Evolutionary conservation across 352 stramenopile species (phyloP), one percentile per base, ranked within the genome.

Genomic region (Globisporangium abappressorium): DNA sequence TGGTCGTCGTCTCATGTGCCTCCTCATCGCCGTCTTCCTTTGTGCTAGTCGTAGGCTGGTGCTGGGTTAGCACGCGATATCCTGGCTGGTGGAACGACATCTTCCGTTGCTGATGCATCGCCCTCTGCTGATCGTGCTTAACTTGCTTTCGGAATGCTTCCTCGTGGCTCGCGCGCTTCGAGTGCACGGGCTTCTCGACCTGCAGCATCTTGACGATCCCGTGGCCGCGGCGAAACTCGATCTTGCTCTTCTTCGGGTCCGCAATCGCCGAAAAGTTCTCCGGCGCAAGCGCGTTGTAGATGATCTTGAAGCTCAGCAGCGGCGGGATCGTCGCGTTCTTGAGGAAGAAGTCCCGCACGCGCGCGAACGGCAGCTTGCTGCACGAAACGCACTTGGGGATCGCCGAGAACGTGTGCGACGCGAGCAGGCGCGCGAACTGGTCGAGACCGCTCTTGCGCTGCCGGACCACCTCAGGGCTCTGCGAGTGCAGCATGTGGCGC

Each of bases 231-330:
- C 83, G 81, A 57, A 90, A 93, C 63, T 92, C 82, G 63, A 93
- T 87, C 65, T 92, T 90, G 77, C 84, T 92, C 70, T 92, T 92
- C 54, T 67, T 84, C 51, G 84, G 82, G 57, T 92, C 85, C 2
- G 74, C 66, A 38, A 93, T 90, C 1, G 82, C 68, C 8, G 80
- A 86, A 55, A 93, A 93, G 14, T 78, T 70, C 30, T 84, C 67
- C 0, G 77, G 70, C 20, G 70, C 70, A 14, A 91, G 64, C 30
- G 69, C 54, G 47, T 66, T 65, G 28, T 70, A 64, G 46, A 93
- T 74, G 8, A 68, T 67, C 8, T 71, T 61, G 51, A 73, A 63
- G 6, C 64, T 79, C 7, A 71, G 11, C 15, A 72, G 71, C 22
- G 67, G 49, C 26, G 69, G 56, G 2, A 89, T 34, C 20, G 64